Evolutionary conservation across 2,329 filamentous ascomycete species (phyloP), one percentile per base, ranked within the genome.

Genomic region (Botrytis byssoidea): DNA sequence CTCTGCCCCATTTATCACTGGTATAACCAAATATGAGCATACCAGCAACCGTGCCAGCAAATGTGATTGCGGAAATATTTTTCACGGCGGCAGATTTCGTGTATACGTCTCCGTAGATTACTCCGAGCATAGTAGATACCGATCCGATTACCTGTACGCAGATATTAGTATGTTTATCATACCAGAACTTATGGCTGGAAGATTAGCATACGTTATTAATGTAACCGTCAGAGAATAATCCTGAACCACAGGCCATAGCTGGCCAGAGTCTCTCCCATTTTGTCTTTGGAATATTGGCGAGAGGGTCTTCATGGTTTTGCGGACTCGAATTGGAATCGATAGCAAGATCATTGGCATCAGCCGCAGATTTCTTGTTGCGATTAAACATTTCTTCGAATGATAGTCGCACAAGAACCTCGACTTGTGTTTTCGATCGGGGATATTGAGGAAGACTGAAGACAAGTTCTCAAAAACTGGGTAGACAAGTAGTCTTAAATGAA

Each of bases 171-270:
- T 48, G 74, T 32, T 32, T 32, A n/a, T 42, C 40, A 32, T 59
- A 25, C 37, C 20, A n/a, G 10, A 57, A 25, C 37, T 32, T 12
- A 5, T 37, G 35, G 18, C 22, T 22, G n/a, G n/a, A 44, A 32
- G 29, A 14, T 35, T 44, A 51, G 57, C 84, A 78, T 83, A 94
- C 93, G 79, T 93, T 94, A 83, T 97, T 97, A 81, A 97, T 89
- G 82, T 97, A 97, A 25, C 95, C 95, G 82, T 97, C 95, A 37
- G 92, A 94, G 83, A 97, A 97, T 2, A 97, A 86, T 79, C 95
- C 95, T 70, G 94, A 93, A 76, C 95, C 95, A 80, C 94, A 97
- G 61, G 94, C 94, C 78, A 97, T 91, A 1, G 94, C 79, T 22
- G 94, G 93, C 87, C 78, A 81, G 10, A 81, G 55, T 44, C 76